These are phyloP conservation scores for Hymenoscyphus fructigenus DNA, from an alignment of 2,329 filamentous ascomycete species.

Conservation along the genomic window DNA sequence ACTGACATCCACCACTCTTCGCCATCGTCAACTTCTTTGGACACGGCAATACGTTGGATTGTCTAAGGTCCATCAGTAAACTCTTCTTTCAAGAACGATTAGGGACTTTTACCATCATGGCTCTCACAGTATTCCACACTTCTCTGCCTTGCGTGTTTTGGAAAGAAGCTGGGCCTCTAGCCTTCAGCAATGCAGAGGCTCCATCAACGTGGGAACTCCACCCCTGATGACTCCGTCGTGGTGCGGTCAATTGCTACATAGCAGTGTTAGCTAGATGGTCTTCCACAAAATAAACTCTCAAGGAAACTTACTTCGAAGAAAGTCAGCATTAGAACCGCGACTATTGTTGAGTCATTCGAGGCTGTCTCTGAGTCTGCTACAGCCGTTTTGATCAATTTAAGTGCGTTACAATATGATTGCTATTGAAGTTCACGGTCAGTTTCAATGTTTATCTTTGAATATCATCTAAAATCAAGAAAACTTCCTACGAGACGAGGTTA, in stretches of 20 bases:
- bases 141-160: slow-evolving; percentile 51
- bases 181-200: slow-evolving; percentile 57
- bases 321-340: slow-evolving; percentile 56
- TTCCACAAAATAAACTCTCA: background rate
- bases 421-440: background rate
- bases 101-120: slow-evolving; percentile 50
- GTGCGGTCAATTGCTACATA: slow-evolving; percentile 47
- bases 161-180: slow-evolving; percentile 52
- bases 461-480: too few species aligned
- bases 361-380: slow-evolving; percentile 49
- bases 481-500: background rate
- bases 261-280: background rate
- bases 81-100: background rate
- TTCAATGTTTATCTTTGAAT: background rate
- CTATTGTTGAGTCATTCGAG: slow-evolving; percentile 53
- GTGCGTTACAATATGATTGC: slow-evolving; percentile 51
- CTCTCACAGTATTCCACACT: slow-evolving; percentile 58
- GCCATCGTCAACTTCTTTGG: slow-evolving; percentile 50
- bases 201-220: slow-evolving; percentile 62
- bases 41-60: slow-evolving; percentile 54
- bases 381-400: slow-evolving; percentile 51
- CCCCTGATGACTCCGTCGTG: slow-evolving; percentile 52
- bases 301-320: slow-evolving; percentile 51
- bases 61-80: slow-evolving; percentile 55
- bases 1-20: slow-evolving; percentile 57